Base-by-base conservation (phyloP, 768 basidiomycete species). In the Termitomyces sp. region DNA sequence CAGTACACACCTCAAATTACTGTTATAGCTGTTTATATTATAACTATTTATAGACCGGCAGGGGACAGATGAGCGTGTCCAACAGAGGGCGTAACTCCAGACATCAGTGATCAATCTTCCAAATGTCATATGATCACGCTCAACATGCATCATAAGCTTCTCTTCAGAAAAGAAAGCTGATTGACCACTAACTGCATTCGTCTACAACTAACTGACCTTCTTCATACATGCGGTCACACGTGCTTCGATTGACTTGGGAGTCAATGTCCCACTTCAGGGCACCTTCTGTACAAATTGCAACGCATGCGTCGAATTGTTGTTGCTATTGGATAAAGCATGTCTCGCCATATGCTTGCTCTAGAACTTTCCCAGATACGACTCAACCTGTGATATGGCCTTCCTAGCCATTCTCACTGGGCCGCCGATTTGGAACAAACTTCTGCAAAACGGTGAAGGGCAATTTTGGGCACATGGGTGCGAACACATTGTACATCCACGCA, bases 11-110 rank as follows among this genome's bases (percentile, higher is more conserved):
- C 54, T 43, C 47, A 65, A 60, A 18, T n/a, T 20, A 52, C 36
- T 44, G 14, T 46, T 54, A 18, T 55, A 54, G 18, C 28, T 51
- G 10, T 46, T 58, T 43, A 36, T 32, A n/a, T n/a, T n/a, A n/a
- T n/a, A n/a, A n/a, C n/a, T n/a, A n/a, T n/a, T n/a, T n/a, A n/a
- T n/a, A 38, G 36, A n/a, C 44, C 54, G 11, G 28, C 63, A 18
- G 59, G 62, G 74, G 74, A 66, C 62, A 60, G 70, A 75, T 59
- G 69, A 74, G 59, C 80, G 79, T n/a, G 79, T 65, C 71, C n/a
- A n/a, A n/a, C n/a, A 32, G 45, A 22, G 50, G 50, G 36, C 36
- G 30, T 32, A 32, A 18, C 50, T 30, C 51, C 68, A 56, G 45
- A 60, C 52, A 55, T 62, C 33, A 56, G 61, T 55, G 68, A 64